Evolutionary conservation across 257 asterid genomes (phyloP), one percentile per base, ranked within the genome.

Genomic region (Euphrasia confusa): DNA sequence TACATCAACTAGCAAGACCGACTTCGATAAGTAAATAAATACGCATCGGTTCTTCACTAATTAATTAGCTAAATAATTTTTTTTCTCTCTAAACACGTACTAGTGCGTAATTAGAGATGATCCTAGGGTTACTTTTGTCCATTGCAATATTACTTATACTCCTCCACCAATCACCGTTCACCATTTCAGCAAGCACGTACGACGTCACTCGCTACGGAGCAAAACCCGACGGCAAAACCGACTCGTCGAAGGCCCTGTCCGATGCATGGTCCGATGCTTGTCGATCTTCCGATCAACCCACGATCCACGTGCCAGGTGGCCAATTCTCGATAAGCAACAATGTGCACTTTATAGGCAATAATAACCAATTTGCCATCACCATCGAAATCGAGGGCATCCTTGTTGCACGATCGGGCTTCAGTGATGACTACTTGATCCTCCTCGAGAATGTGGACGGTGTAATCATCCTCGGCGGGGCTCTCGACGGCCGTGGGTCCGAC

Each of bases 261-360:
- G 67, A 27, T 14, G 95, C 88, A 54, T 87, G 95, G 95, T 28
- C 37, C 4, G 40, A 61, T 4, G 89, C 89, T n/a, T 88, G 96
- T 57, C 80, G 68, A 45, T 77, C 85, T 6, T 3, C 55, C 4
- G 18, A 60, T 0, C 78, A 90, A 17, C 66, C 78, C 64, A 68
- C 73, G 2, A 74, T 88, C 35, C 54, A 63, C 28, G 77, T 83
- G 2, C 96, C 96, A 7, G 61, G 10, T 5, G 3, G 95, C 88
- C 71, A 65, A 44, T 83, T 74, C 76, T 49, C 76, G 61, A 48
- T 79, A n/a, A 21, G 10, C 8, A 9, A 11, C 1, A 42, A 57
- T 37, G 32, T 72, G 5, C 47, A 48, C 4, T 78, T 85, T 10
- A 49, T 4, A 8, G 95, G 92, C 0, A 83, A 95, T 70, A 74